A percentile compares a stretch with the other conserved stretches of the same genome.
Conservation (phyloP, 2,329 filamentous ascomycete species). For the Penicillium sp. region DNA sequence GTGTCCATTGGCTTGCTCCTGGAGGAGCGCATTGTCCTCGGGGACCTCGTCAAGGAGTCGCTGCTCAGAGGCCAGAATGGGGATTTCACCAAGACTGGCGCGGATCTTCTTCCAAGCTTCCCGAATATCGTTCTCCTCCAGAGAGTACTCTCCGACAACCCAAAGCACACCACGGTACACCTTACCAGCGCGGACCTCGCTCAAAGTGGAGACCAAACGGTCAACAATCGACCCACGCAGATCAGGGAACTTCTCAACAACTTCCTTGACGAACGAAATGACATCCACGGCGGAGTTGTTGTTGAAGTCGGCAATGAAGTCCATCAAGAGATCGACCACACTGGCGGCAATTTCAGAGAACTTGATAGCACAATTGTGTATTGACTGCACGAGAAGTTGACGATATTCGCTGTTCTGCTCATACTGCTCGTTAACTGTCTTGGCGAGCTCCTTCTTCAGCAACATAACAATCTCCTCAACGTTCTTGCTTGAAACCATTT, state of each 20-base stretch:
- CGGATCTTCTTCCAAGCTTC: conserved; percentile 97
- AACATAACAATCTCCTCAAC: conserved; percentile 96
- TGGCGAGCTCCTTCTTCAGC: conserved; percentile 95
- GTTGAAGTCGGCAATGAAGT: conserved; percentile 98
- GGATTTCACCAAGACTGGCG: conserved; percentile 92
- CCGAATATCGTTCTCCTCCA: conserved; percentile 91
- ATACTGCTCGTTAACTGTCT: conserved; percentile 98
- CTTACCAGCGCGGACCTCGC: conserved; percentile 94
- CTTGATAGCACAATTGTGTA: conserved; percentile 98
- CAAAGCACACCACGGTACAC: conserved; percentile 96
- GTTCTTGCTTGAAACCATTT: conserved; percentile 99
- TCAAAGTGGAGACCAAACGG: conserved; percentile 85
- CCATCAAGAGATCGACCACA: conserved; percentile 96
- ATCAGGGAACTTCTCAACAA: conserved; percentile 96
- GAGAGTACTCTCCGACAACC: conserved; percentile 97
- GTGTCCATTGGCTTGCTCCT: conserved; percentile 79
- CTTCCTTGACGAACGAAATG: conserved; percentile 98
- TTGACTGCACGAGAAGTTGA: conserved; percentile 92
- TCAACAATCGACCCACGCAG: conserved; percentile 86
- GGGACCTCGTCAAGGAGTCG: conserved; percentile 82
- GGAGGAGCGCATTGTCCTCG: conserved; percentile 69
- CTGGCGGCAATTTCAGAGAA: conserved; percentile 98
- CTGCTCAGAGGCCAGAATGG: conserved; percentile 94
- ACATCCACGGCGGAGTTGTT: conserved; percentile 96
- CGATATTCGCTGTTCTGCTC: conserved; percentile 96